Evolutionary conservation across 2,329 filamentous ascomycete genomes (phyloP).

Genomic region (Sordariomycetes sp.): DNA sequence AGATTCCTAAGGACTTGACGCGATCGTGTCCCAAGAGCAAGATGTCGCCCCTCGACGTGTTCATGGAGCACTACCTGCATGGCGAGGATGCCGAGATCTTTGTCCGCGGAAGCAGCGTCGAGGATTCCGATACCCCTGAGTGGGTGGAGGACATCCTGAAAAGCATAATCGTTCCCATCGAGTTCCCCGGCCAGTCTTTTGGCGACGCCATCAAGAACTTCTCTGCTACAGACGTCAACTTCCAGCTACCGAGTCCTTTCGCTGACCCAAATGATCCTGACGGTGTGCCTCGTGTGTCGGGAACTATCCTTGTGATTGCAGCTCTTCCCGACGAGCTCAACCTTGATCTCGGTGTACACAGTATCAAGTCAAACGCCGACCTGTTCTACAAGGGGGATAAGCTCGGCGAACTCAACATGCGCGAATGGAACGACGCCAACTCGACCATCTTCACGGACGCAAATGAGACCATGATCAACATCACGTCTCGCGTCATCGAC

Average conservation of each 20-base stretch:
- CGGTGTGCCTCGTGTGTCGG: slow-evolving; percentile 70
- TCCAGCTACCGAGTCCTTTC: slow-evolving; percentile 72
- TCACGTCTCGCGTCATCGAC: slow-evolving; percentile 67
- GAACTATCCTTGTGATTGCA: slow-evolving; percentile 71
- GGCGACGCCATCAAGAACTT: slow-evolving; percentile 83
- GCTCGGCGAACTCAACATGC: slow-evolving; percentile 71
- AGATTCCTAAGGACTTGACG: slow-evolving; percentile 66
- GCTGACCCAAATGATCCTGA: slow-evolving; percentile 67
- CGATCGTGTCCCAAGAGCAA: slow-evolving; percentile 65
- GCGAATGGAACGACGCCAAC: slow-evolving; percentile 76
- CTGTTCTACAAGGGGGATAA: slow-evolving; percentile 71
- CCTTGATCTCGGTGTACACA: slow-evolving; percentile 69
- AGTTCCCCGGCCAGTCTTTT: slow-evolving; percentile 73
- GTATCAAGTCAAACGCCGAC: slow-evolving; percentile 67
- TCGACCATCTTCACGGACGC: slow-evolving; percentile 56
- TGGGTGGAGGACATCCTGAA: slow-evolving; percentile 79
- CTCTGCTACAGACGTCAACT: slow-evolving; percentile 75
- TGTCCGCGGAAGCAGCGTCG: slow-evolving; percentile 66
- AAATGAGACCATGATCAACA: slow-evolving; percentile 54
- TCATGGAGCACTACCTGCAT: slow-evolving; percentile 74
- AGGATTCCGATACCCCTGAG: slow-evolving; percentile 58
- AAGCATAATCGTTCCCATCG: slow-evolving; percentile 74
- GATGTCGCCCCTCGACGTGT: slow-evolving; percentile 73
- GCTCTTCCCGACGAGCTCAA: slow-evolving; percentile 79
- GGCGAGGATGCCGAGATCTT: slow-evolving; percentile 73